Evolutionary conservation across 1,284 basidiomycete species (phyloP).

Genomic region (Trichosporon sp.): DNA sequence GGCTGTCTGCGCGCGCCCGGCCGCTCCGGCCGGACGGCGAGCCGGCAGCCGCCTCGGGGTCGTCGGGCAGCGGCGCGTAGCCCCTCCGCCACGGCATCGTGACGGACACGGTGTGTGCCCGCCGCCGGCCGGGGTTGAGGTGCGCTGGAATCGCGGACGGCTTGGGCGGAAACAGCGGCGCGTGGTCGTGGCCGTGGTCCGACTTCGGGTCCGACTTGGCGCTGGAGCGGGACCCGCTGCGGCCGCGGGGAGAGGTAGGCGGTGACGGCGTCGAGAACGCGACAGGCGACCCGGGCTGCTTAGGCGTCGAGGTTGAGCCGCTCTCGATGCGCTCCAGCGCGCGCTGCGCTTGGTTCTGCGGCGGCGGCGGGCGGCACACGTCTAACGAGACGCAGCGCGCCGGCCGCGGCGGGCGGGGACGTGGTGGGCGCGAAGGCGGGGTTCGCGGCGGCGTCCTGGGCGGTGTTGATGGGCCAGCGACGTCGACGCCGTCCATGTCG

Average conservation of each 20-base stretch:
- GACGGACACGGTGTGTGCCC: slow-evolving; percentile 21
- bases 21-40: too few relatives aligned
- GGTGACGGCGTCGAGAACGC: neutral
- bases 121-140: neutral
- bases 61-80: neutral
- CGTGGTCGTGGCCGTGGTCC: neutral
- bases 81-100: slow-evolving; percentile 7
- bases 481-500: neutral
- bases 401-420: neutral
- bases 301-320: neutral
- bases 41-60: neutral
- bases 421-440: neutral
- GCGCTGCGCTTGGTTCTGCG: neutral
- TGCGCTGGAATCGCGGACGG: neutral
- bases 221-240: too few relatives aligned
- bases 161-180: neutral
- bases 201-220: neutral
- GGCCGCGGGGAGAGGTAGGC: neutral
- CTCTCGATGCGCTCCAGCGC: neutral
- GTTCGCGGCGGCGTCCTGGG: neutral
- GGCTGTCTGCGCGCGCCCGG: neutral
- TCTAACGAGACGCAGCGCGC: neutral
- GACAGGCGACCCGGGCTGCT: neutral
- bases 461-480: neutral
- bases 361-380: neutral